A percentile compares a stretch with the other conserved stretches of the same genome.
These are phyloP conservation scores for Taphrina betulina DNA, from an alignment of 1,139 yeast genomes.

Conservation along the genomic window DNA sequence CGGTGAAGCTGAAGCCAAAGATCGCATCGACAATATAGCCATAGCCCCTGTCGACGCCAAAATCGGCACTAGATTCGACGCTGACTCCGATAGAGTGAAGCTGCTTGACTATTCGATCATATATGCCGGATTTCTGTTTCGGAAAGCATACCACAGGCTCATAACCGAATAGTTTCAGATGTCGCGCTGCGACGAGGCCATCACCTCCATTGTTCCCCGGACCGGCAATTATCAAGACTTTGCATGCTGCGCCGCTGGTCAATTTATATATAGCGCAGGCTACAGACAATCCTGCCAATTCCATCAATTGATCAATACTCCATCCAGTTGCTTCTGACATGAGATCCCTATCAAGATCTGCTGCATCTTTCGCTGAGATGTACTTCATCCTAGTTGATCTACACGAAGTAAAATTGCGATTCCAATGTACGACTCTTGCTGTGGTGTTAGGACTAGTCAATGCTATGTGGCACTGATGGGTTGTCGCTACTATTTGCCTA, in stretches of 20 bases:
- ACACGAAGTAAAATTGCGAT: too few species aligned
- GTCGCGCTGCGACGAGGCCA: slow-evolving; percentile 93
- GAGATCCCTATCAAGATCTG: slow-evolving; percentile 75
- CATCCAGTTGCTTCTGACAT: slow-evolving; percentile 67
- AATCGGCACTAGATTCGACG: slow-evolving; percentile 46
- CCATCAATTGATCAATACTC: slow-evolving; percentile 54
- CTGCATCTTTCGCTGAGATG: slow-evolving; percentile 63
- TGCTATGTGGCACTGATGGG: too few species aligned
- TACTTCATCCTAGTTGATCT: slow-evolving; percentile 32
- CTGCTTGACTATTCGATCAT: slow-evolving; percentile 54
- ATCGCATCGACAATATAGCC: slow-evolving; percentile 71
- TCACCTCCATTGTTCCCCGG: slow-evolving; percentile 60
- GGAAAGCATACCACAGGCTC: slow-evolving; percentile 59
- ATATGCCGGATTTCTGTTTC: slow-evolving; percentile 45
- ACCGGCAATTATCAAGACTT: slow-evolving; percentile 53
- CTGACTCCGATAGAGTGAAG: slow-evolving; percentile 56
- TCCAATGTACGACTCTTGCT: too few species aligned
- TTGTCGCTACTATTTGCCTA: too few species aligned
- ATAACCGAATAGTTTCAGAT: slow-evolving; percentile 75
- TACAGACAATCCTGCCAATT: slow-evolving; percentile 89
- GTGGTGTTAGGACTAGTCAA: too few species aligned
- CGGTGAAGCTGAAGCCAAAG: slow-evolving; percentile 90
- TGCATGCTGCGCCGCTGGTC: slow-evolving; percentile 40
- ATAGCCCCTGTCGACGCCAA: slow-evolving; percentile 40
- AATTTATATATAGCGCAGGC: slow-evolving; percentile 77